Conservation (phyloP, 2,329 filamentous ascomycete genomes). For the Colletotrichum noveboracense region DNA sequence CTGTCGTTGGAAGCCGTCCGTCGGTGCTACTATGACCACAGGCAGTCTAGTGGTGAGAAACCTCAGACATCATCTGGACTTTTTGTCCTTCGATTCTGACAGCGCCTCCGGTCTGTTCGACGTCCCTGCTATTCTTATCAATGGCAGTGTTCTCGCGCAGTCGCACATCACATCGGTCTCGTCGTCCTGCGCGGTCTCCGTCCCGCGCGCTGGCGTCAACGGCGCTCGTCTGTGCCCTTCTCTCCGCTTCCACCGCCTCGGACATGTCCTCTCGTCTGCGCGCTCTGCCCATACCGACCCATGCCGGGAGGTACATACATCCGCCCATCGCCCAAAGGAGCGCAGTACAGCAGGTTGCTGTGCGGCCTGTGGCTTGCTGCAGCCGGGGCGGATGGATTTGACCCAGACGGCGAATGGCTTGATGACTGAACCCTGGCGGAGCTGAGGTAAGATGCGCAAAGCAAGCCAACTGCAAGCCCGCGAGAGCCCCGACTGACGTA, state of each 20-base stretch:
- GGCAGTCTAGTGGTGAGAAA: background rate
- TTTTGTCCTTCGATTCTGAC: background rate
- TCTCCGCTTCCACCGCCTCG: conserved; percentile 18
- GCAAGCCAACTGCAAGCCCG: background rate
- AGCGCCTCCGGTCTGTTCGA: background rate
- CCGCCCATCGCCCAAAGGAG: conserved; percentile 5
- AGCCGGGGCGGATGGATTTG: background rate
- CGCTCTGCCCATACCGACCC: background rate
- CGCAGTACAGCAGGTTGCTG: conserved; percentile 2
- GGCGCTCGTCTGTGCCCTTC: conserved; percentile 14
- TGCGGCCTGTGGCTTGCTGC: conserved; percentile 10
- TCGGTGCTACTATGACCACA: background rate
- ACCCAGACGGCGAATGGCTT: background rate
- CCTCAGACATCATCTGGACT: conserved; percentile 10
- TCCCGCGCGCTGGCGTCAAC: conserved; percentile 10
- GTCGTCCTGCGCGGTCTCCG: background rate
- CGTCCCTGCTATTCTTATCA: background rate
- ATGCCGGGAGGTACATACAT: background rate
- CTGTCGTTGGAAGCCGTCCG: background rate
- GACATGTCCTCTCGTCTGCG: background rate
- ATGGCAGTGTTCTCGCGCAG: background rate
- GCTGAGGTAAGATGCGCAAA: conserved; percentile 15
- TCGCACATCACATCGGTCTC: background rate
- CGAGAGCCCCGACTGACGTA: conserved; percentile 6
- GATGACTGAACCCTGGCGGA: background rate